These are phyloP conservation scores for Luffa aegyptiaca DNA, from an alignment of 306 rosid species.

Conservation along the genomic window DNA sequence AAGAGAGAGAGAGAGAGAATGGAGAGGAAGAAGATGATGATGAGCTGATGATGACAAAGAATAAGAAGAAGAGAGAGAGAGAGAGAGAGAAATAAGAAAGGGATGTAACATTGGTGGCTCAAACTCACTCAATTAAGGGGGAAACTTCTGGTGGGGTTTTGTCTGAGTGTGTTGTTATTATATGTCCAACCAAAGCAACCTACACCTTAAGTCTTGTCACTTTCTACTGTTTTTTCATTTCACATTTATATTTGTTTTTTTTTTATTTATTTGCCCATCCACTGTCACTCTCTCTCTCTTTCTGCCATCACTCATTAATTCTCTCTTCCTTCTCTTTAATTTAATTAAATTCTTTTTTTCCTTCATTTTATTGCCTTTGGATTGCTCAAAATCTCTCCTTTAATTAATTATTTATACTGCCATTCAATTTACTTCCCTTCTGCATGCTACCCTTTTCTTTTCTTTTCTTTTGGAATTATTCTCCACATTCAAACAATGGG, in stretches of 20 bases:
- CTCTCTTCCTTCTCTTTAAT: neutral
- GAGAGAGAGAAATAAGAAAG: neutral
- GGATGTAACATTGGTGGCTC: constrained; percentile 2
- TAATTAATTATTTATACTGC: no score
- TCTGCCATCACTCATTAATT: neutral
- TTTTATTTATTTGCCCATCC: no score
- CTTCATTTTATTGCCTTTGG: neutral
- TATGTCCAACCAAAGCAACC: neutral
- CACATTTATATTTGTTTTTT: neutral
- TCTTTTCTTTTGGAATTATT: no score
- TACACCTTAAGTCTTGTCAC: neutral
- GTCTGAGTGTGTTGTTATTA: neutral
- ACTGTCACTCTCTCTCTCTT: neutral
- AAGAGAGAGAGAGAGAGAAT: neutral
- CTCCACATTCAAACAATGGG: no score
- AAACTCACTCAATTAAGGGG: neutral
- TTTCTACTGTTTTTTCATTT: neutral
- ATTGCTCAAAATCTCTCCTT: neutral
- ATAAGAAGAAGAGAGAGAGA: neutral
- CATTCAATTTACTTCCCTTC: no score
- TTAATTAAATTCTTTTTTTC: neutral
- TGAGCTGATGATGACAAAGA: neutral
- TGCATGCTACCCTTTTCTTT: no score
- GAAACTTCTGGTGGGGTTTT: constrained; percentile 2
- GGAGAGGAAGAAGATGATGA: neutral